Percentiles rank a stretch among this genome's conserved stretches.
Evolutionary conservation across 768 basidiomycete genomes (phyloP).

Genomic region (Piloderma croceum): DNA sequence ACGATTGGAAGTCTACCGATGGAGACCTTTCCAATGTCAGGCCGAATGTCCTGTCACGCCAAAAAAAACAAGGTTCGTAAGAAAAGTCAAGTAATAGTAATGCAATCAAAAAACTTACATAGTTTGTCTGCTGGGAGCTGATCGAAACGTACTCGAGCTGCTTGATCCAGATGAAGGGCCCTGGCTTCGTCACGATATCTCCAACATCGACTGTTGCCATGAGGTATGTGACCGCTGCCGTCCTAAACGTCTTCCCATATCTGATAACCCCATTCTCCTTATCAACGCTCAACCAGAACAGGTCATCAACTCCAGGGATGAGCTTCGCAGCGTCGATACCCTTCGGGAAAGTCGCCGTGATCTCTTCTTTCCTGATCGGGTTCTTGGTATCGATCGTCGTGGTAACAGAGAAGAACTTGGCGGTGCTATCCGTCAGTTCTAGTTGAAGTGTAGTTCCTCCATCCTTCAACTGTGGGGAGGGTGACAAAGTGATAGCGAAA

Average conservation of each 20-base stretch:
- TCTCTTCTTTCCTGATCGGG: too few relatives aligned
- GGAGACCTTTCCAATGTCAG: too few relatives aligned
- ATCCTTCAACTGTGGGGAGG: too few relatives aligned
- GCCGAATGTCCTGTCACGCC: too few relatives aligned
- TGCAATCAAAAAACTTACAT: slow-evolving; percentile 1
- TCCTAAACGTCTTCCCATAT: slow-evolving; percentile 9
- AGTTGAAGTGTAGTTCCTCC: too few relatives aligned
- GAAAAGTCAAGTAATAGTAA: too few relatives aligned
- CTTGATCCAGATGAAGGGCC: slow-evolving; percentile 9
- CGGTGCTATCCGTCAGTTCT: too few relatives aligned
- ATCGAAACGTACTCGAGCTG: slow-evolving; percentile 6
- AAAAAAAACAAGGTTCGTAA: too few relatives aligned
- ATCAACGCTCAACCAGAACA: slow-evolving; percentile 11
- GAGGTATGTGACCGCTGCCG: slow-evolving; percentile 7
- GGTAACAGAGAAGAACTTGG: too few relatives aligned
- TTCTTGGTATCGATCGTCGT: too few relatives aligned
- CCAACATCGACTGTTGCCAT: slow-evolving; percentile 7
- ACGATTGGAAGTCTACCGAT: too few relatives aligned
- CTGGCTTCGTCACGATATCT: slow-evolving; percentile 7
- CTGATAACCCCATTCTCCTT: slow-evolving; percentile 12
- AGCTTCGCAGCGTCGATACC: slow-evolving; percentile 4
- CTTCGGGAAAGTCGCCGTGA: slow-evolving; percentile 4
- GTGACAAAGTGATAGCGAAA: slow-evolving; percentile 5
- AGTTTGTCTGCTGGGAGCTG: background rate
- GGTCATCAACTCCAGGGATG: slow-evolving; percentile 8